These are phyloP conservation scores for Hydrangea macrophylla DNA, from an alignment of 148 eudicot genomes.

Conservation along the genomic window DNA sequence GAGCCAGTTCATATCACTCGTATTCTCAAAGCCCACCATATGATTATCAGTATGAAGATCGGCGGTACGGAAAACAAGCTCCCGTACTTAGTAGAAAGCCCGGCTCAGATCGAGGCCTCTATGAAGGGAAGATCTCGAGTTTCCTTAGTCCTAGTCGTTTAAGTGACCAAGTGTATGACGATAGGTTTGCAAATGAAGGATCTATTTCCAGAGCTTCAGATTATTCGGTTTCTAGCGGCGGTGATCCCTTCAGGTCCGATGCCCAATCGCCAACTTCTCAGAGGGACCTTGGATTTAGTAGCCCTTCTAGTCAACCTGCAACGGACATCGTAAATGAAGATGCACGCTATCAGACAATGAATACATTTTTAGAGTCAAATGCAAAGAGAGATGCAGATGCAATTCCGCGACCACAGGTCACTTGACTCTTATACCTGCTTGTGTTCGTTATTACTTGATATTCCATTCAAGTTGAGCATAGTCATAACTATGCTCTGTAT, in stretches of 20 bases:
- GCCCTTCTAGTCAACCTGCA: conserved; percentile 51
- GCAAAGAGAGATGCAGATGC: conserved; percentile 32
- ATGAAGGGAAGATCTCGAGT: conserved; percentile 57
- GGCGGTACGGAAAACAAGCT: conserved; percentile 68
- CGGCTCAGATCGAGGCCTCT: conserved; percentile 75
- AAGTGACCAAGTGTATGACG: conserved; percentile 59
- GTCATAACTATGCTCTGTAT: not conserved
- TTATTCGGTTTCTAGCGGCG: conserved; percentile 65
- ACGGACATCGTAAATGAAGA: conserved; percentile 31
- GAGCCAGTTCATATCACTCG: conserved; percentile 96
- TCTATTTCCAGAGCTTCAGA: conserved; percentile 65
- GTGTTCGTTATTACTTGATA: conserved; percentile 2
- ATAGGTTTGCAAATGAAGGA: conserved; percentile 62
- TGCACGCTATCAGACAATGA: conserved; percentile 21
- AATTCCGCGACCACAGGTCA: conserved; percentile 54
- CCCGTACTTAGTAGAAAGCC: conserved; percentile 68
- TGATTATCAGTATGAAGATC: conserved; percentile 91
- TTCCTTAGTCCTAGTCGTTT: conserved; percentile 76
- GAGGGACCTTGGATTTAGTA: conserved; percentile 47
- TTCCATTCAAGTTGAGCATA: not conserved
- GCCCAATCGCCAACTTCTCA: conserved; percentile 59
- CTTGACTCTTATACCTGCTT: conserved; percentile 13
- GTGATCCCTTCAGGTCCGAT: conserved; percentile 62
- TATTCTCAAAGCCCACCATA: conserved; percentile 97
- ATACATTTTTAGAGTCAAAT: conserved; percentile 26